Evolutionary conservation across 306 rosid genomes (phyloP).

Genomic region (Lupinus albus): DNA sequence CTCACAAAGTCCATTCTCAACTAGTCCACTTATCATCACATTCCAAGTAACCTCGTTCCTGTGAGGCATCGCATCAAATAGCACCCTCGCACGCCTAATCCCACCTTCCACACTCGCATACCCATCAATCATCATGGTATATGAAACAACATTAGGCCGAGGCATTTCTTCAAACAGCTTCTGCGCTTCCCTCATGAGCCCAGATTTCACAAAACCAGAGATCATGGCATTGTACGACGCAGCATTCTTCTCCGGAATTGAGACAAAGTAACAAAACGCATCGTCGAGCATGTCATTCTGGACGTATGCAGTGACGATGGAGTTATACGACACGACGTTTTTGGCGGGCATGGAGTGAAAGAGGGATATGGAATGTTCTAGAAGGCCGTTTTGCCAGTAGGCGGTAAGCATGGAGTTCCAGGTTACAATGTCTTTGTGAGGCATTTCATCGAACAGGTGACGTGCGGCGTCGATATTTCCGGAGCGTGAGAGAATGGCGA

Average conservation of each 20-base stretch:
- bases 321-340: constrained; percentile 61
- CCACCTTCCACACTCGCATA: constrained; percentile 47
- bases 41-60: constrained; percentile 56
- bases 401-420: constrained; percentile 61
- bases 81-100: constrained; percentile 46
- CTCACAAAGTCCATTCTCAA: constrained; percentile 49
- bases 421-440: constrained; percentile 47
- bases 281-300: constrained; percentile 51
- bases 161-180: constrained; percentile 56
- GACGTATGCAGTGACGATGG: constrained; percentile 52
- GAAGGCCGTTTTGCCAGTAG: constrained; percentile 52
- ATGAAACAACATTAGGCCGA: constrained; percentile 50
- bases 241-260: constrained; percentile 46
- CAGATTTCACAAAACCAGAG: constrained; percentile 48
- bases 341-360: constrained; percentile 50
- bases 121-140: constrained; percentile 57
- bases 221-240: constrained; percentile 59
- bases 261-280: constrained; percentile 44
- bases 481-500: constrained; percentile 42
- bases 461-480: constrained; percentile 48
- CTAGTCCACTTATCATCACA: constrained; percentile 56
- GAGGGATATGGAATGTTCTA: constrained; percentile 42
- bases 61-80: constrained; percentile 52
- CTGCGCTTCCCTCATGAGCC: constrained; percentile 50
- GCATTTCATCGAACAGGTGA: constrained; percentile 56